A percentile compares a stretch with the other conserved stretches of the same genome.
phyloP scores from a whole-genome alignment of 2,329 filamentous ascomycete species.

The Neonectria hederae region DNA sequence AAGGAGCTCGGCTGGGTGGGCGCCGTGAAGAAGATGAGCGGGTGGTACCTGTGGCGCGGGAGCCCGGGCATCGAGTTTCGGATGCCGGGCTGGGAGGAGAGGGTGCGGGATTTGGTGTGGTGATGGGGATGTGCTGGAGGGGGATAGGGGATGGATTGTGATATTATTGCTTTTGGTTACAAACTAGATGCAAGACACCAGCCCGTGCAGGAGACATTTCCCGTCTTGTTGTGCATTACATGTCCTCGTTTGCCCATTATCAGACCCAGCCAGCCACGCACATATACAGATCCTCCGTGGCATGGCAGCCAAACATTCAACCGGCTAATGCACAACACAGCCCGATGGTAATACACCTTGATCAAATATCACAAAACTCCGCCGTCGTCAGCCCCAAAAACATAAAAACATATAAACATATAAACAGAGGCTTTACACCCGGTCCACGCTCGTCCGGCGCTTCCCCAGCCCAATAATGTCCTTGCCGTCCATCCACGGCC shows the following conservation, averaged over 20 bases:
- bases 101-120: constrained; percentile 25
- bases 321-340: constrained; percentile 24
- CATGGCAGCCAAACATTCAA: constrained; percentile 11
- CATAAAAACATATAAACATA: too few relatives aligned
- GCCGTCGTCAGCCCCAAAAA: not conserved
- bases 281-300: constrained; percentile 22
- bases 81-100: constrained; percentile 40
- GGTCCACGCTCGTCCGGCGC: constrained; percentile 42
- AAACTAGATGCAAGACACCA: constrained; percentile 13
- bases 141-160: not conserved
- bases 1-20: constrained; percentile 58
- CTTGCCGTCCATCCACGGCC: constrained; percentile 84
- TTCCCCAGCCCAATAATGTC: constrained; percentile 65
- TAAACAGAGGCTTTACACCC: constrained; percentile 31
- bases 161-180: not conserved
- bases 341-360: constrained; percentile 7
- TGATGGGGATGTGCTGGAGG: not conserved
- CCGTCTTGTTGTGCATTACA: constrained; percentile 14
- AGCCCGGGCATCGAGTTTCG: constrained; percentile 40
- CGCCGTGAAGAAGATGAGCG: constrained; percentile 54
- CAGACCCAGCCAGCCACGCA: not conserved
- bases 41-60: constrained; percentile 46
- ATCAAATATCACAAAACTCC: not conserved
- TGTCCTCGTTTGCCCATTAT: constrained; percentile 25
- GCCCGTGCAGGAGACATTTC: not conserved